phyloP scores from a whole-genome alignment of 176 grass and related monocot genomes.

The Carex scoparia region DNA sequence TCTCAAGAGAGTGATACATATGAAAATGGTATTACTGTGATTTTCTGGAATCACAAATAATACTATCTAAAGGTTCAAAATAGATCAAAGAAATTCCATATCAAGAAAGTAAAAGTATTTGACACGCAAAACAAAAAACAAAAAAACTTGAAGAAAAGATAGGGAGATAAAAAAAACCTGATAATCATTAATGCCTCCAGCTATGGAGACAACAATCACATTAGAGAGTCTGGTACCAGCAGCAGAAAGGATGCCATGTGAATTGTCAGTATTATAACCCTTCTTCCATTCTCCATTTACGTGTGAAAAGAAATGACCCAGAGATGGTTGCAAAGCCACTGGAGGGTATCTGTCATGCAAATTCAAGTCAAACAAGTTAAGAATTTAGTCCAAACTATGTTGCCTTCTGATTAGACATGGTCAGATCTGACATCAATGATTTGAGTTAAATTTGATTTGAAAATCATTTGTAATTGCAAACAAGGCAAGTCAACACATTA shows the following conservation, averaged over 20 bases:
- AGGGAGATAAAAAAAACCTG: conserved; percentile 49
- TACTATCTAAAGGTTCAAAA: background rate
- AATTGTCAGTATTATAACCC: conserved; percentile 48
- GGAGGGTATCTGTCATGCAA: conserved; percentile 69
- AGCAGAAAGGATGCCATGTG: conserved; percentile 21
- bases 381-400: background rate
- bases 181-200: conserved; percentile 91
- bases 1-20: background rate
- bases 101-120: background rate
- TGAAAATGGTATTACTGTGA: background rate
- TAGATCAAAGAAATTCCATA: conserved; percentile 1
- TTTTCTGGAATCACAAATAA: background rate
- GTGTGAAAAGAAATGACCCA: conserved; percentile 84
- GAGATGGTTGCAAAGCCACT: conserved; percentile 81
- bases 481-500: too few species aligned
- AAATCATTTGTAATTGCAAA: background rate
- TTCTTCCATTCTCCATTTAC: conserved; percentile 96
- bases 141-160: background rate
- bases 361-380: background rate
- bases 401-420: background rate
- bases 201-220: conserved; percentile 77
- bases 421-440: background rate
- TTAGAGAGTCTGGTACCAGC: conserved; percentile 55
- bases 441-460: background rate
- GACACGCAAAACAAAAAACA: background rate